Conservation (phyloP, 768 basidiomycete species). For the Thelephora aurantiotincta region DNA sequence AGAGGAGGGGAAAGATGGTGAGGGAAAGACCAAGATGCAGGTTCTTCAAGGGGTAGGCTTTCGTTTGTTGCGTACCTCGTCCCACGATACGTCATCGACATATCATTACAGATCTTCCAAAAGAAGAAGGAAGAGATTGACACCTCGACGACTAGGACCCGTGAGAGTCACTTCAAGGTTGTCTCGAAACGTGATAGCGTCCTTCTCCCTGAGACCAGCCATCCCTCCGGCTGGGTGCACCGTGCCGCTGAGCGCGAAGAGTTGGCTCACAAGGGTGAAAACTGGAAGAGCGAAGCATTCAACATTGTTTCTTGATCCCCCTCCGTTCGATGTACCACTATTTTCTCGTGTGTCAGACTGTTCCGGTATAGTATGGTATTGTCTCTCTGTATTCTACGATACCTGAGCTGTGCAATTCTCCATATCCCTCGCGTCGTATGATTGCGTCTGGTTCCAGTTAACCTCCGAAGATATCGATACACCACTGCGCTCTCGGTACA, state of each 20-base stretch:
- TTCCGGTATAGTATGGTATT: too few relatives aligned
- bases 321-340: background rate
- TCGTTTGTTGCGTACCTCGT: background rate
- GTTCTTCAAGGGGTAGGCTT: slow-evolving; percentile 43
- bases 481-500: too few relatives aligned
- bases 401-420: too few relatives aligned
- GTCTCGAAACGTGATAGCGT: slow-evolving; percentile 57
- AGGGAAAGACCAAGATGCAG: slow-evolving; percentile 23
- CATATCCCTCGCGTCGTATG: too few relatives aligned
- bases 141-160: slow-evolving; percentile 22
- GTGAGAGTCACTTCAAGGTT: slow-evolving; percentile 53
- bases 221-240: slow-evolving; percentile 63
- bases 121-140: slow-evolving; percentile 34
- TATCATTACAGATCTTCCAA: slow-evolving; percentile 40
- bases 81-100: background rate
- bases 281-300: slow-evolving; percentile 42
- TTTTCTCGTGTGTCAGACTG: too few relatives aligned
- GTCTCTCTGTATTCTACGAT: too few relatives aligned
- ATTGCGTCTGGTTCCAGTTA: too few relatives aligned
- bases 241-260: slow-evolving; percentile 32
- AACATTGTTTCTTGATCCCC: slow-evolving; percentile 7
- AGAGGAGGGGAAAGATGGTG: slow-evolving; percentile 19
- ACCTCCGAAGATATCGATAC: too few relatives aligned
- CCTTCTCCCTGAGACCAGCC: slow-evolving; percentile 46
- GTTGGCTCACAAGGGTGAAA: slow-evolving; percentile 25